phyloP scores from a whole-genome alignment of 345 rosid species.

The Acer saccharum region DNA sequence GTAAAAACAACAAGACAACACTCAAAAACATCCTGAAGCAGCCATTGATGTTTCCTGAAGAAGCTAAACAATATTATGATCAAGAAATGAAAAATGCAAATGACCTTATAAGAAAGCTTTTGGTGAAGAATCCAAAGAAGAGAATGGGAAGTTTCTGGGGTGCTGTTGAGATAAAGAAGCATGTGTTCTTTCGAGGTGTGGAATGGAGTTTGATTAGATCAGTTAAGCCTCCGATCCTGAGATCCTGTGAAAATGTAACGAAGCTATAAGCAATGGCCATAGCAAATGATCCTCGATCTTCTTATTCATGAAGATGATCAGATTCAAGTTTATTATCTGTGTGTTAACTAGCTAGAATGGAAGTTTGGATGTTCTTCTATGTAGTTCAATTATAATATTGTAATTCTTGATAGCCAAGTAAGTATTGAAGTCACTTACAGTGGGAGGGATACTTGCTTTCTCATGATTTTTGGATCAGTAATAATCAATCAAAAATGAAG shows the following conservation, averaged over 20 bases:
- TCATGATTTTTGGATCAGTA: too few relatives aligned
- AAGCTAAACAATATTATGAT: background rate
- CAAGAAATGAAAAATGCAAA: constrained; percentile 40
- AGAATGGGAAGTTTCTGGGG: constrained; percentile 61
- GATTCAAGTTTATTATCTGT: too few relatives aligned
- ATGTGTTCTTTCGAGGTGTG: constrained; percentile 60
- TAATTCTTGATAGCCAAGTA: too few relatives aligned
- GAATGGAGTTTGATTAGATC: constrained; percentile 65
- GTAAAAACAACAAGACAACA: constrained; percentile 54
- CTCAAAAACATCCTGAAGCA: constrained; percentile 56
- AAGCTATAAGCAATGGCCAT: background rate
- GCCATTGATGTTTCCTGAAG: constrained; percentile 54
- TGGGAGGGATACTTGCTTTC: too few relatives aligned
- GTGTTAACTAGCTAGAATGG: too few relatives aligned
- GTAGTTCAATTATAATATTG: too few relatives aligned
- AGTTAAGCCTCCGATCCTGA: constrained; percentile 34
- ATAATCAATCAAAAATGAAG: too few relatives aligned
- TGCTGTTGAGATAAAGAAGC: constrained; percentile 72
- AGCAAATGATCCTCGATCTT: background rate
- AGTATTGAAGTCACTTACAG: too few relatives aligned
- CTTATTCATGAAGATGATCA: background rate
- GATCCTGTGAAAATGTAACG: constrained; percentile 21
- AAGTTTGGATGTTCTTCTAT: too few relatives aligned
- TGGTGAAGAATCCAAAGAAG: constrained; percentile 60
- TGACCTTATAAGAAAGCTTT: constrained; percentile 56